Evolutionary conservation across 495 filamentous ascomycete genomes (phyloP).

Genomic region (Rhizodiscina lignyota): DNA sequence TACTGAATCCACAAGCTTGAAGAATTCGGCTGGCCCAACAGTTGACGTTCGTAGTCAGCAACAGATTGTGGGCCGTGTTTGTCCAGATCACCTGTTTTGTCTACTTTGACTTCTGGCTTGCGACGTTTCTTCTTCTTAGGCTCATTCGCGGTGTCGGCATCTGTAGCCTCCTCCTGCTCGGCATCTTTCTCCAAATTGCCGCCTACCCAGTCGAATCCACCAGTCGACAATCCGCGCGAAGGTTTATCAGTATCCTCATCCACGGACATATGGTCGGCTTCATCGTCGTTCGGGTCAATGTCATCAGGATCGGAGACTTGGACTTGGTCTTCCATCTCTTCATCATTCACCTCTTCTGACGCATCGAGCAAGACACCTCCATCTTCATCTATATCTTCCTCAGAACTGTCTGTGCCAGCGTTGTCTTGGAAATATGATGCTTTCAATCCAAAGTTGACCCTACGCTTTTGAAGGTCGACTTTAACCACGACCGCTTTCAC

Average conservation of each 20-base stretch:
- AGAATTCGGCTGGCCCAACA: constrained; percentile 79
- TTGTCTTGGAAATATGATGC: constrained; percentile 67
- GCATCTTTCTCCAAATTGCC: constrained; percentile 24
- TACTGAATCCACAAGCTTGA: constrained; percentile 85
- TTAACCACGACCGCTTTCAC: constrained; percentile 82
- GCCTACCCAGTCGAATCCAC: constrained; percentile 81
- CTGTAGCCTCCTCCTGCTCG: constrained; percentile 29
- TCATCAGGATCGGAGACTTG: constrained; percentile 7
- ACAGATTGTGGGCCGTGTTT: constrained; percentile 78
- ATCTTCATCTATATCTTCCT: constrained; percentile 33
- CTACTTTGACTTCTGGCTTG: constrained; percentile 66
- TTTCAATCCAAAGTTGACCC: constrained; percentile 80
- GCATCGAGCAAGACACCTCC: constrained; percentile 7
- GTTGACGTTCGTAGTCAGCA: constrained; percentile 81
- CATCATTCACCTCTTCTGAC: constrained; percentile 5
- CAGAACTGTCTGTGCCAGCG: constrained; percentile 33
- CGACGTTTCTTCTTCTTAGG: constrained; percentile 68
- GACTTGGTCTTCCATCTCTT: constrained; percentile 20
- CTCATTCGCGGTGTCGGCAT: constrained; percentile 32
- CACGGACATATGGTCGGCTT: constrained; percentile 30
- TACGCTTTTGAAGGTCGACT: constrained; percentile 51
- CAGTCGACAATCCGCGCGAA: constrained; percentile 46
- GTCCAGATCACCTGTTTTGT: constrained; percentile 77
- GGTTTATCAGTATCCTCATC: constrained; percentile 17
- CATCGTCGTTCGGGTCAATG: constrained; percentile 26